Conservation (phyloP, 805 yeast species). For the Candida hispaniensis region DNA sequence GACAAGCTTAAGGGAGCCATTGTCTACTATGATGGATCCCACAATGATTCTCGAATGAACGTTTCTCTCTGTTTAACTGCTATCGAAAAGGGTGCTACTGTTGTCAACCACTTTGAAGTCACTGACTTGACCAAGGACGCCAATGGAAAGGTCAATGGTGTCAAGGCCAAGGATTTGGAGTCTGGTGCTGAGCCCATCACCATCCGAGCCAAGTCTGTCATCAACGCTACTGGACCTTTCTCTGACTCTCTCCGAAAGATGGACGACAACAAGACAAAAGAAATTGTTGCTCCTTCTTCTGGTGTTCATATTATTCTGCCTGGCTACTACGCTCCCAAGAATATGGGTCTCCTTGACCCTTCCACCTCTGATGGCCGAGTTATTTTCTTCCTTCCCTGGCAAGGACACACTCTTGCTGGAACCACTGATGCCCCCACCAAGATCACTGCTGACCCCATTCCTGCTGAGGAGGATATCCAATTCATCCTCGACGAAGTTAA, state of each 20-base stretch:
- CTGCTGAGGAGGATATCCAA: conserved; percentile 78
- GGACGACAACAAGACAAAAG: conserved; percentile 52
- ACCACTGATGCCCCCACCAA: conserved; percentile 78
- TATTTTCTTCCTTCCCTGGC: conserved; percentile 96
- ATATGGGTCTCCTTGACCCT: conserved; percentile 84
- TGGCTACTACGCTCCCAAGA: conserved; percentile 79
- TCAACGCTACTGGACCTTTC: conserved; percentile 93
- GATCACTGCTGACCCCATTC: conserved; percentile 47
- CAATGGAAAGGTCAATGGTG: conserved; percentile 56
- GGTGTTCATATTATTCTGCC: conserved; percentile 93
- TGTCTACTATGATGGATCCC: conserved; percentile 91
- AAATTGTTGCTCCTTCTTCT: conserved; percentile 85
- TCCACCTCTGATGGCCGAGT: conserved; percentile 92
- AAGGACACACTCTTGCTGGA: conserved; percentile 91
- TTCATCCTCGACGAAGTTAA: conserved; percentile 81
- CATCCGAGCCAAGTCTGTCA: conserved; percentile 61
- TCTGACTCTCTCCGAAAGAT: conserved; percentile 75
- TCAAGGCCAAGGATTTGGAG: conserved; percentile 51
- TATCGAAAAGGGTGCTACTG: conserved; percentile 76
- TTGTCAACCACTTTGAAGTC: conserved; percentile 78
- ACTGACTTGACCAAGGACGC: conserved; percentile 57
- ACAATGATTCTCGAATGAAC: conserved; percentile 88
- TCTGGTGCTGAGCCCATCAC: conserved; percentile 42
- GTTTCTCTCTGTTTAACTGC: conserved; percentile 80
- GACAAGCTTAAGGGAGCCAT: conserved; percentile 75